Conservation (phyloP, 208 protist genomes). For the Trichomonas tenax region DNA sequence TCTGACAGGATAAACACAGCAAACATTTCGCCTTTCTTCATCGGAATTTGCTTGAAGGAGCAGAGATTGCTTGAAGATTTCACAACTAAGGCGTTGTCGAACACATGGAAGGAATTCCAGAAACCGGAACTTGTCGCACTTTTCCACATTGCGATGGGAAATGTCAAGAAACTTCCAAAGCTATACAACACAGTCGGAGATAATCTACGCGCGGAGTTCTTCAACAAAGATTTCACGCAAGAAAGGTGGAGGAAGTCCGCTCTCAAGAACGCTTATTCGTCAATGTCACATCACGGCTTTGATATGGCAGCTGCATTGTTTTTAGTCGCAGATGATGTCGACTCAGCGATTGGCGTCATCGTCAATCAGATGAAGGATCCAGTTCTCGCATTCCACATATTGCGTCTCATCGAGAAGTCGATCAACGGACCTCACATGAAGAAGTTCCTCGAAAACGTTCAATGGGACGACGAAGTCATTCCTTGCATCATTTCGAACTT, state of each 20-base stretch:
- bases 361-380: not conserved
- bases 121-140: not conserved
- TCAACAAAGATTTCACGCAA: not conserved
- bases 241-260: not conserved
- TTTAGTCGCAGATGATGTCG: not conserved
- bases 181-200: not conserved
- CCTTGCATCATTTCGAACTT: not conserved
- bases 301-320: not conserved
- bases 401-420: not conserved
- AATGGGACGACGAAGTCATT: slow-evolving; percentile 2
- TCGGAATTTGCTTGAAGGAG: not conserved
- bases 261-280: slow-evolving; percentile 5
- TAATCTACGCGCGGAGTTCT: not conserved
- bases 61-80: not conserved
- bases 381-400: not conserved
- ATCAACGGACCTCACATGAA: not conserved
- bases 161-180: not conserved
- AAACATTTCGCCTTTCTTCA: not conserved
- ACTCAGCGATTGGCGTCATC: not conserved
- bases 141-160: not conserved
- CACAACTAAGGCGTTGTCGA: not conserved
- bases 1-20: not conserved
- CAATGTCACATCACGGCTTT: not conserved
- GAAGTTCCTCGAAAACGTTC: not conserved
- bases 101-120: not conserved